A percentile compares a stretch with the other conserved stretches of the same genome.
phyloP scores from a whole-genome alignment of 129 eudicot genomes.

The Calendula officinalis region DNA sequence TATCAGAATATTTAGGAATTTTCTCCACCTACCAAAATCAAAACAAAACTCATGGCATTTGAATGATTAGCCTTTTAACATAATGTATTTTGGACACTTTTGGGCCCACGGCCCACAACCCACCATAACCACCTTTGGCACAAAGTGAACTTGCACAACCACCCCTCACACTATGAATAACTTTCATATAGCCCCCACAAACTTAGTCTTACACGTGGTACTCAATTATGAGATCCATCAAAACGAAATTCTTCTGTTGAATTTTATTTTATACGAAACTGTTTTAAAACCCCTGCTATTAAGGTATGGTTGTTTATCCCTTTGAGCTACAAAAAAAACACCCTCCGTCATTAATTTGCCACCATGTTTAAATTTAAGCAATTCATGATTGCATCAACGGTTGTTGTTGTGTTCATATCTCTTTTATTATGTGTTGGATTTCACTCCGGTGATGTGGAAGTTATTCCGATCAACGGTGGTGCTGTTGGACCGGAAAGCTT shows the following conservation, averaged over 20 bases:
- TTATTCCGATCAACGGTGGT: conserved; percentile 28
- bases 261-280: conserved; percentile 6
- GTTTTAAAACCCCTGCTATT: conserved; percentile 5
- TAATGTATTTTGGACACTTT: no score
- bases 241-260: background rate
- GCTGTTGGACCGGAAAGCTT: conserved; percentile 61
- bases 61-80: no score
- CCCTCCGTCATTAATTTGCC: background rate
- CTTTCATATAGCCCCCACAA: no score
- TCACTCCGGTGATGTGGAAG: background rate
- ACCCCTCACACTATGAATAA: background rate
- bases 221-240: background rate
- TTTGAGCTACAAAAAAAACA: background rate
- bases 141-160: background rate
- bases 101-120: no score
- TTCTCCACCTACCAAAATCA: no score
- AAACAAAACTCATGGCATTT: no score
- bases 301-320: background rate
- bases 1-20: no score
- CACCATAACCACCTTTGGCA: background rate
- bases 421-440: conserved; percentile 19
- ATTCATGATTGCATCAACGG: conserved; percentile 25
- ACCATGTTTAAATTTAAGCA: conserved; percentile 37
- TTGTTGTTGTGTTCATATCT: conserved; percentile 28
- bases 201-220: background rate